phyloP scores from a whole-genome alignment of 2,329 filamentous ascomycete genomes.

The Ophiostoma perfectum region DNA sequence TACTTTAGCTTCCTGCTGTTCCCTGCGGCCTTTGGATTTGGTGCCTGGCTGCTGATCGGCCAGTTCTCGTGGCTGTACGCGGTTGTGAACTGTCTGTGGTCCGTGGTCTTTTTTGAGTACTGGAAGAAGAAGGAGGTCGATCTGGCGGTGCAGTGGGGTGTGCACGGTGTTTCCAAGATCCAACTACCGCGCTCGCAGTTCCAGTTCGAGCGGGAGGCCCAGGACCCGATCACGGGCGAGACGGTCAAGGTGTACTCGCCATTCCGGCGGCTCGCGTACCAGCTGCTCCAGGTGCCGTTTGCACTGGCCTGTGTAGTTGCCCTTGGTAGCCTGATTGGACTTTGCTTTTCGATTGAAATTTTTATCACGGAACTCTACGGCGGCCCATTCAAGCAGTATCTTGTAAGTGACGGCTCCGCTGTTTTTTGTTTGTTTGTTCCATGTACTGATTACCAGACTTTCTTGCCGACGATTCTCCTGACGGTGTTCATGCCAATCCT shows the following conservation, averaged over 20 bases:
- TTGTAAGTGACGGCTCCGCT: slow-evolving; percentile 50
- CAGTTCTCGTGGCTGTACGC: slow-evolving; percentile 67
- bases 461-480: slow-evolving; percentile 83
- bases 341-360: slow-evolving; percentile 87
- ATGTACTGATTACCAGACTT: slow-evolving; percentile 50
- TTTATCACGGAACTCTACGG: slow-evolving; percentile 93
- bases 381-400: slow-evolving; percentile 76
- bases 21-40: slow-evolving; percentile 61
- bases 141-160: slow-evolving; percentile 66
- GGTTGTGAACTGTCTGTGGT: slow-evolving; percentile 62
- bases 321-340: slow-evolving; percentile 75
- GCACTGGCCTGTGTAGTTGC: slow-evolving; percentile 65
- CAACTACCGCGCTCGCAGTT: slow-evolving; percentile 68
- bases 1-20: slow-evolving; percentile 68
- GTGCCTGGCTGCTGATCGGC: slow-evolving; percentile 62
- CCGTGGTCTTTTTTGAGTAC: slow-evolving; percentile 69
- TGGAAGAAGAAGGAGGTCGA: slow-evolving; percentile 74
- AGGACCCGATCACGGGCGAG: slow-evolving; percentile 79
- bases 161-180: slow-evolving; percentile 61
- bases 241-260: slow-evolving; percentile 69
- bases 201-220: slow-evolving; percentile 67
- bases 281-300: slow-evolving; percentile 80
- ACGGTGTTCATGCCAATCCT: slow-evolving; percentile 75
- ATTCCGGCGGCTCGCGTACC: slow-evolving; percentile 66
- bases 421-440: not conserved